Conservation (phyloP, 2,329 filamentous ascomycete species). For the Colletotrichum australisinense region DNA sequence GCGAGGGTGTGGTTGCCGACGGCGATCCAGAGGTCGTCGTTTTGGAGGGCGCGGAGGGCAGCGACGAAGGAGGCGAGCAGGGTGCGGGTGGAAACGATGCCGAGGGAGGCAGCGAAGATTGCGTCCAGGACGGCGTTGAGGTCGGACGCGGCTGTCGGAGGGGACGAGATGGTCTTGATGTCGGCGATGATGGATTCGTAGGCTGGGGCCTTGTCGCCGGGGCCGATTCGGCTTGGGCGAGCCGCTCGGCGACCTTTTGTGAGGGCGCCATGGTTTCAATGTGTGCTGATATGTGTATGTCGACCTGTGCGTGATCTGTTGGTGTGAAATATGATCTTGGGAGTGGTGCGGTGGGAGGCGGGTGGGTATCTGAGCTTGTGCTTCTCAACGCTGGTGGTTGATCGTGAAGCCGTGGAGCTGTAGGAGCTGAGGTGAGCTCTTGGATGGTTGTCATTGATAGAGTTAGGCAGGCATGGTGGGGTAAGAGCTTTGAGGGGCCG, state of each 20-base stretch:
- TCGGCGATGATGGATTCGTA: conserved; percentile 60
- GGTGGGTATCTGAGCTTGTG: neutral
- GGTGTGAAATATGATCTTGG: neutral
- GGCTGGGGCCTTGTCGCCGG: conserved; percentile 55
- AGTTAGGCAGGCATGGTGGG: conserved; percentile 38
- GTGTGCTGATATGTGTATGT: neutral
- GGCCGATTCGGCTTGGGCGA: conserved; percentile 52
- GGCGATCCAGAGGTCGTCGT: conserved; percentile 76
- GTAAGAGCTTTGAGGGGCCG: conserved; percentile 20
- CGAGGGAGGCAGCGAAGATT: conserved; percentile 75
- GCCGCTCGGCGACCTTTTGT: conserved; percentile 55
- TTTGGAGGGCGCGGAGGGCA: conserved; percentile 69
- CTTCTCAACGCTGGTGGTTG: neutral
- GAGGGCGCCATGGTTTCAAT: conserved; percentile 49
- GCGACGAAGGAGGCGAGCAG: conserved; percentile 76
- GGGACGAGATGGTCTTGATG: conserved; percentile 54
- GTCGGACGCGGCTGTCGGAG: conserved; percentile 59
- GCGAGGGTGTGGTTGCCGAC: conserved; percentile 80
- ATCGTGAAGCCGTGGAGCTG: conserved; percentile 4
- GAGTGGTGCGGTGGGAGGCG: neutral
- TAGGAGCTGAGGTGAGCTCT: conserved; percentile 24
- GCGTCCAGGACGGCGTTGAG: conserved; percentile 75
- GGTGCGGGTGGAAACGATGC: conserved; percentile 80
- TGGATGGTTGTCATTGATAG: conserved; percentile 26
- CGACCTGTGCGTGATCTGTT: neutral